Evolutionary conservation across 1,139 yeast species (phyloP).

Genomic region (Yamadazyma sp.): DNA sequence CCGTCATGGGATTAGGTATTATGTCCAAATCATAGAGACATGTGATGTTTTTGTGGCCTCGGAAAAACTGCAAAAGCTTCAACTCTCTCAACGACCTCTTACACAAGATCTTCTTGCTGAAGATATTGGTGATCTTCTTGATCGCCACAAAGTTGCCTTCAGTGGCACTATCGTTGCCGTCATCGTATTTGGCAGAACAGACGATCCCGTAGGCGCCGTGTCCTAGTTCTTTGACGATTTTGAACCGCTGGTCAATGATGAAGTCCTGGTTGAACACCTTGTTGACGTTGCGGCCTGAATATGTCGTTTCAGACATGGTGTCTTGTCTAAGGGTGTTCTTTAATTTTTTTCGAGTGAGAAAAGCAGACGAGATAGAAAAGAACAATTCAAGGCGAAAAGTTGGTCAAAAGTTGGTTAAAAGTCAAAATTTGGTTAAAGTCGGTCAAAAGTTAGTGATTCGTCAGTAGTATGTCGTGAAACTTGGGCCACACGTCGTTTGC

Average conservation of each 20-base stretch:
- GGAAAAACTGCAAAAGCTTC: conserved; percentile 81
- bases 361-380: too few relatives aligned
- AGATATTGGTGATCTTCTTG: conserved; percentile 90
- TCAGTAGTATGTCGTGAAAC: too few relatives aligned
- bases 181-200: conserved; percentile 88
- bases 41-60: conserved; percentile 92
- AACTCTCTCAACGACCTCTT: conserved; percentile 88
- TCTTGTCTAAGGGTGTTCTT: neutral
- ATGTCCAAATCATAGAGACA: conserved; percentile 92
- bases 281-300: conserved; percentile 39
- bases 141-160: conserved; percentile 69
- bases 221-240: conserved; percentile 86
- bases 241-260: conserved; percentile 80
- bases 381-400: too few relatives aligned
- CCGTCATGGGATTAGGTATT: conserved; percentile 66
- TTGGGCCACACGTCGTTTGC: too few relatives aligned
- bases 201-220: conserved; percentile 98
- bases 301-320: conserved; percentile 13
- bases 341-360: neutral
- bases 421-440: too few relatives aligned
- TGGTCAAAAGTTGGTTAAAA: too few relatives aligned
- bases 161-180: conserved; percentile 32
- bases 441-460: too few relatives aligned
- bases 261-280: conserved; percentile 87
- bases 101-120: conserved; percentile 82